phyloP scores from a whole-genome alignment of 2,329 filamentous ascomycete genomes.

The Lachnellula arida region DNA sequence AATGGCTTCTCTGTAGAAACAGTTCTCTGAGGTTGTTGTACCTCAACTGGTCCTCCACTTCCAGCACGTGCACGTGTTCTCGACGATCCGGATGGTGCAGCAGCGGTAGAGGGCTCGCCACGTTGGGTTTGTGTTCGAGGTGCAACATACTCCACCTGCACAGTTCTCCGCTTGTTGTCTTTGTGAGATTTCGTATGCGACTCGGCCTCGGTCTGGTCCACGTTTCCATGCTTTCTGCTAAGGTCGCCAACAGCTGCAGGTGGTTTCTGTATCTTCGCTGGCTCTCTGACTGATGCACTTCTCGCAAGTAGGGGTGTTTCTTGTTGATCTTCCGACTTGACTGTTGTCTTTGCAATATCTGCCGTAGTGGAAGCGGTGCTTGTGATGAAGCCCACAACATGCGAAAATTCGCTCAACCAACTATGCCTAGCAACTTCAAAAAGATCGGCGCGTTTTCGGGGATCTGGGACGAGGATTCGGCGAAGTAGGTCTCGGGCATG shows the following conservation, averaged over 20 bases:
- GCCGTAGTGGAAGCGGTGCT: conserved; percentile 85
- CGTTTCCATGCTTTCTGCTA: conserved; percentile 67
- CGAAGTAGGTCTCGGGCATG: conserved; percentile 90
- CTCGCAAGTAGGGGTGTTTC: conserved; percentile 65
- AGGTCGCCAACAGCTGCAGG: conserved; percentile 56
- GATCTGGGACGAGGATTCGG: conserved; percentile 91
- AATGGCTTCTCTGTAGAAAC: conserved; percentile 53
- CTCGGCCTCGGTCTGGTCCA: conserved; percentile 61
- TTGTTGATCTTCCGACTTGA: conserved; percentile 49
- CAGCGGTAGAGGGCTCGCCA: conserved; percentile 37
- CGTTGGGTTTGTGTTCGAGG: conserved; percentile 81
- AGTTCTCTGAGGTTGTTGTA: conserved; percentile 31
- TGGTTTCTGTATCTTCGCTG: conserved; percentile 62
- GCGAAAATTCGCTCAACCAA: conserved; percentile 96
- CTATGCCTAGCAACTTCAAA: conserved; percentile 98
- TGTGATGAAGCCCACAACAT: conserved; percentile 94
- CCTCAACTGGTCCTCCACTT: conserved; percentile 48
- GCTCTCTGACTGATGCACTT: conserved; percentile 88
- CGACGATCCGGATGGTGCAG: conserved; percentile 29
- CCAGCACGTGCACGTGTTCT: conserved; percentile 51
- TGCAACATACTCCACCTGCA: conserved; percentile 96
- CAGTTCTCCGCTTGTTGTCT: conserved; percentile 87
- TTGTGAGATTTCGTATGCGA: conserved; percentile 62
- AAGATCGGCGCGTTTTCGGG: conserved; percentile 86
- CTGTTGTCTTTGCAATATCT: conserved; percentile 78